Evolutionary conservation across 2,329 filamentous ascomycete species (phyloP), one percentile per base, ranked within the genome.

Genomic region (Trichoderma harzianum): DNA sequence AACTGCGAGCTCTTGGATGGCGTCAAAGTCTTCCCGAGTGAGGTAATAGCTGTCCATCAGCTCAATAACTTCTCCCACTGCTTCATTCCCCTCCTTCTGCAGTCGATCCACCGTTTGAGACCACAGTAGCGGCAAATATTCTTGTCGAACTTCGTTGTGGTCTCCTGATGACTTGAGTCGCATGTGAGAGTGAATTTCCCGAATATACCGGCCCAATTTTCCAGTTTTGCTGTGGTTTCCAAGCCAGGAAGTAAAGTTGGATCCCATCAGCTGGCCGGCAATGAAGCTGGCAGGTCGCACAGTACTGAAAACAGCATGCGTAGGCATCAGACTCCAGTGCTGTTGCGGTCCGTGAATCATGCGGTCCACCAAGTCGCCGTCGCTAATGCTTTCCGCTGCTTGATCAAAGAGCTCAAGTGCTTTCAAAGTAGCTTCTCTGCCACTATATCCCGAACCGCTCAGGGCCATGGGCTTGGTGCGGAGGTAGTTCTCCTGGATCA

Each of bases 281-380:
- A 96, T 86, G 78, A 92, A 97, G 80, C 94, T 97, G 8, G 96
- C 92, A 5, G 96, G 96, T 30, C 93, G 88, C 28, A 99, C 95
- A 69, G 97, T 97, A 79, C 95, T 97, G 84, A 98, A 98, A 51
- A 98, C 88, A 30, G 95, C 96, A 81, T 99, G 96, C 1, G 93
- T 92, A 16, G 96, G 96, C 96, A 99, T 99, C 73, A 99, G 84
- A 78, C 93, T 96, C 96, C 96, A 99, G 74, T 99, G 96, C 79
- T 99, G 96, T 79, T 99, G 96, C 58, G 94, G 93, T 30, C 96
- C 96, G 80, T 99, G 96, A 72, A 99, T 99, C 95, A 99, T 98
- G 67, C 94, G 89, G 81, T 99, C 96, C 3, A 98, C 93, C 43
- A 99, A 84, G 80, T 99, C 96, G 73, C 96, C 96, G 78, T 99